These are phyloP conservation scores for Haematococcus sp. DNA, from an alignment of 139 green algal species.

Conservation along the genomic window DNA sequence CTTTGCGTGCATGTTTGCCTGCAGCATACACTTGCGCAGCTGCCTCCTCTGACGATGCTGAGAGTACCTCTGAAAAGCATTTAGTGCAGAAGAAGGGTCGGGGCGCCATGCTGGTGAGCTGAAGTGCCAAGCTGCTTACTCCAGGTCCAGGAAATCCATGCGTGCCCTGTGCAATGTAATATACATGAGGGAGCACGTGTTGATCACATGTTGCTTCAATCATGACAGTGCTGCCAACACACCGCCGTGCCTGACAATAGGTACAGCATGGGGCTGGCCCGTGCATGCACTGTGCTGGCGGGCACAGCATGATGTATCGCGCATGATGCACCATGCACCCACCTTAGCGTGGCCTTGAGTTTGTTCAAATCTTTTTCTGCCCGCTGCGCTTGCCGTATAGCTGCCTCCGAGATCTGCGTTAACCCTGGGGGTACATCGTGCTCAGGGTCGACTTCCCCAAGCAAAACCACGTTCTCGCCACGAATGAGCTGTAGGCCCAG, in stretches of 20 bases:
- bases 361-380: constrained; percentile 74
- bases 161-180: too few species aligned
- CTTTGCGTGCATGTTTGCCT: too few species aligned
- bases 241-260: background rate
- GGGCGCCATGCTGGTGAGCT: too few species aligned
- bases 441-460: constrained; percentile 72
- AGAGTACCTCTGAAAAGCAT: too few species aligned
- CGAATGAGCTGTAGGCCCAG: constrained; percentile 76
- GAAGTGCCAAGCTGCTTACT: constrained; percentile 15
- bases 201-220: background rate
- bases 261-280: background rate
- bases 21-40: too few species aligned
- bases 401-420: constrained; percentile 36
- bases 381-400: constrained; percentile 58
- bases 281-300: too few species aligned
- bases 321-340: too few species aligned
- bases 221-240: background rate
- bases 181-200: background rate
- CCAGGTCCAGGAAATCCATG: constrained; percentile 71
- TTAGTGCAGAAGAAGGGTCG: too few species aligned
- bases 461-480: constrained; percentile 87
- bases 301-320: too few species aligned
- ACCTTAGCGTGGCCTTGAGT: constrained; percentile 71
- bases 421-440: constrained; percentile 58
- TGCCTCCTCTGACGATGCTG: too few species aligned